These are phyloP conservation scores for Penicillium waksmanii DNA, from an alignment of 495 filamentous ascomycete species.

Conservation along the genomic window DNA sequence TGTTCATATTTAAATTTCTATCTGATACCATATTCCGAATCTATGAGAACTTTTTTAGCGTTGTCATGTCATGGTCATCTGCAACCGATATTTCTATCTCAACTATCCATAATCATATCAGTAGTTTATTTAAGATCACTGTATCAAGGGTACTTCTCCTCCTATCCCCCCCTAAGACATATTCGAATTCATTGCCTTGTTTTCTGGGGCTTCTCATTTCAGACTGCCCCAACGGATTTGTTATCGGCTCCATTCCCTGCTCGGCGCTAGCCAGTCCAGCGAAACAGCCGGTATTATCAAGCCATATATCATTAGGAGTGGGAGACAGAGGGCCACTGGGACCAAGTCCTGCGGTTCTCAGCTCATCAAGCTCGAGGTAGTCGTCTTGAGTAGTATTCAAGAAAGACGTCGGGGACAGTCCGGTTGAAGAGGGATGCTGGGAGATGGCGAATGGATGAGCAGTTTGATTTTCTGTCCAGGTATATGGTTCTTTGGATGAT, in stretches of 20 bases:
- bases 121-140: not conserved
- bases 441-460: not conserved
- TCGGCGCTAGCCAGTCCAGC: not conserved
- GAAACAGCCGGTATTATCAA: not conserved
- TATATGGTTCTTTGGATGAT: not conserved
- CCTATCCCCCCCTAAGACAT: slow-evolving; percentile 11
- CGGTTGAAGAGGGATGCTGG: not conserved
- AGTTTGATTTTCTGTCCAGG: not conserved
- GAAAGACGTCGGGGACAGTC: not conserved
- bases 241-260: not conserved
- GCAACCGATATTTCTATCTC: not conserved
- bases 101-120: not conserved
- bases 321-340: not conserved
- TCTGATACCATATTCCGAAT: slow-evolving; percentile 23
- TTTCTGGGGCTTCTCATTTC: not conserved
- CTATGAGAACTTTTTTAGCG: slow-evolving; percentile 10
- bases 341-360: not conserved
- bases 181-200: not conserved
- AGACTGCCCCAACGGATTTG: not conserved
- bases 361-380: not conserved
- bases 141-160: slow-evolving; percentile 3
- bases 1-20: slow-evolving; percentile 13
- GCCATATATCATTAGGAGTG: not conserved
- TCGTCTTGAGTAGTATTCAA: not conserved
- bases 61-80: not conserved